phyloP scores from a whole-genome alignment of 2,329 filamentous ascomycete genomes.

The Talaromyces sp. region DNA sequence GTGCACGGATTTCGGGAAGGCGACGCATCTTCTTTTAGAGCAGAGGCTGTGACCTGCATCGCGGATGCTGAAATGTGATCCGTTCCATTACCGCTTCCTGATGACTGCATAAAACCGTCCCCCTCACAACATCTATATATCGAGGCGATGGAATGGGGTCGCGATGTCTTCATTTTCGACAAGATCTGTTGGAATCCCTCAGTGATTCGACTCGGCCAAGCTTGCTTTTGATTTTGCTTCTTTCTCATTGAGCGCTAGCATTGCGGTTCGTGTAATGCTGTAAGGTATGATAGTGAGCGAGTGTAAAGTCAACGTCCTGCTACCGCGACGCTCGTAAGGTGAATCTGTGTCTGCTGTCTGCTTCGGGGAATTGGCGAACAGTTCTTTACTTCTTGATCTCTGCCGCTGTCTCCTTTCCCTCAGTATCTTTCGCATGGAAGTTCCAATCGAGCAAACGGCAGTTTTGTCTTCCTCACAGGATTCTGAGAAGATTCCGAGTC shows the following conservation, averaged over 20 bases:
- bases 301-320: not conserved
- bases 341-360: not conserved
- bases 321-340: not conserved
- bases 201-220: not conserved
- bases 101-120: constrained; percentile 18
- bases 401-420: not conserved
- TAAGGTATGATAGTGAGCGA: not conserved
- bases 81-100: constrained; percentile 14
- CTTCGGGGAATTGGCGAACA: not conserved
- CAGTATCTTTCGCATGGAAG: not conserved
- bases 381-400: not conserved
- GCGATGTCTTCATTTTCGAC: not conserved
- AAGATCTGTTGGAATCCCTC: not conserved
- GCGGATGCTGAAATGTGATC: constrained; percentile 25
- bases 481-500: not conserved
- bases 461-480: not conserved
- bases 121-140: constrained; percentile 11
- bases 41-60: constrained; percentile 15
- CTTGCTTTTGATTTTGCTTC: not conserved
- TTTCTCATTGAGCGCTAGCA: not conserved
- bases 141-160: constrained; percentile 1
- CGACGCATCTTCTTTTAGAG: not conserved
- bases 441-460: not conserved
- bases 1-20: not conserved
- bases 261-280: not conserved